phyloP scores from a whole-genome alignment of 768 basidiomycete genomes.

The Auriscalpium orientale region DNA sequence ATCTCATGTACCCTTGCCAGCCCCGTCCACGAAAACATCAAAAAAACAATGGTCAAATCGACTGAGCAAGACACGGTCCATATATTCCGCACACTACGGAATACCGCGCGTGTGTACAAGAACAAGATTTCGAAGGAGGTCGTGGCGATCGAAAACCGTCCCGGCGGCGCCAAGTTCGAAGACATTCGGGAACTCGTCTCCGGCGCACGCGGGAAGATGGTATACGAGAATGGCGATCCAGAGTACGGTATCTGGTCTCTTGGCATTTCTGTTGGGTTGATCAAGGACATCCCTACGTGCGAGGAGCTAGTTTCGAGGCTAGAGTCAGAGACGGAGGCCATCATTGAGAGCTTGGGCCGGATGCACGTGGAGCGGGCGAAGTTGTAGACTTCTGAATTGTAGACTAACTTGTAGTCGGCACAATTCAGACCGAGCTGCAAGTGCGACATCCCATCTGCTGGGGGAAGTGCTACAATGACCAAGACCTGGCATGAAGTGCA shows the following conservation, averaged over 20 bases:
- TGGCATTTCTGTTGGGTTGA: slow-evolving; percentile 59
- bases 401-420: too few species aligned
- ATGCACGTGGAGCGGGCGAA: slow-evolving; percentile 19
- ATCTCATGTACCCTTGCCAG: slow-evolving; percentile 27
- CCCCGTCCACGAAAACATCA: slow-evolving; percentile 85
- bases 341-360: slow-evolving; percentile 42
- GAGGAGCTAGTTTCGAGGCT: slow-evolving; percentile 58
- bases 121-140: slow-evolving; percentile 81
- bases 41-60: slow-evolving; percentile 79
- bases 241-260: slow-evolving; percentile 86
- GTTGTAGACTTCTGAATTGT: slow-evolving; percentile 5
- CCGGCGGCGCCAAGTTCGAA: slow-evolving; percentile 83
- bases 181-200: slow-evolving; percentile 74
- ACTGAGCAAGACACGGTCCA: slow-evolving; percentile 80
- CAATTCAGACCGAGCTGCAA: too few species aligned
- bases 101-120: slow-evolving; percentile 82
- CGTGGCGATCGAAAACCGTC: slow-evolving; percentile 70
- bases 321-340: slow-evolving; percentile 68
- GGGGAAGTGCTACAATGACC: too few species aligned
- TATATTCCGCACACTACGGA: slow-evolving; percentile 82
- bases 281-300: slow-evolving; percentile 82
- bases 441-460: too few species aligned
- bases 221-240: slow-evolving; percentile 78
- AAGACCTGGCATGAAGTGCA: too few species aligned
- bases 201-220: slow-evolving; percentile 58